Evolutionary conservation across 2,329 filamentous ascomycete genomes (phyloP).

Genomic region (Albifimbria verrucaria): DNA sequence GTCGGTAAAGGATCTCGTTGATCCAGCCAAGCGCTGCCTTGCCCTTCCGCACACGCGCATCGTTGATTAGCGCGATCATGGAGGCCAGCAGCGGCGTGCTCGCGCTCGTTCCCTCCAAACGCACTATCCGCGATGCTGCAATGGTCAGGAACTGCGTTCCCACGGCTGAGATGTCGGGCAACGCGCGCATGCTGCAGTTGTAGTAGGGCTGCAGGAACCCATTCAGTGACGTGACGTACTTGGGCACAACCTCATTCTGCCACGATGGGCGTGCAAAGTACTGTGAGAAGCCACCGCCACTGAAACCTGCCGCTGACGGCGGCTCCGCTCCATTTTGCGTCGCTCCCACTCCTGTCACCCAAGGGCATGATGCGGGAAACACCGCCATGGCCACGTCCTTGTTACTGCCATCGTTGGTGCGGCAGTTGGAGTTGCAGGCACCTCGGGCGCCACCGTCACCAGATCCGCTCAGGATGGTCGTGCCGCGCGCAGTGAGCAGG

Average conservation of each 20-base stretch:
- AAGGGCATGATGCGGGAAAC: slow-evolving; percentile 67
- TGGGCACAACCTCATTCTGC: slow-evolving; percentile 37
- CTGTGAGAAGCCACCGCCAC: slow-evolving; percentile 50
- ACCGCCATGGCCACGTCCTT: slow-evolving; percentile 54
- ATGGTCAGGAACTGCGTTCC: slow-evolving; percentile 52
- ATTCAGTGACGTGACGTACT: slow-evolving; percentile 38
- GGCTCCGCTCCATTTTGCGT: slow-evolving; percentile 37
- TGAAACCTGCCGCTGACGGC: slow-evolving; percentile 41
- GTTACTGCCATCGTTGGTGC: slow-evolving; percentile 55
- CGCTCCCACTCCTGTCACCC: slow-evolving; percentile 64
- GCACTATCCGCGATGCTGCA: slow-evolving; percentile 19
- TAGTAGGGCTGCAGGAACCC: slow-evolving; percentile 41
- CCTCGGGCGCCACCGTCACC: slow-evolving; percentile 49
- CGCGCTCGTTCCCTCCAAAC: slow-evolving; percentile 44
- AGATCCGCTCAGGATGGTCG: slow-evolving; percentile 46
- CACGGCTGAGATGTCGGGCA: slow-evolving; percentile 52
- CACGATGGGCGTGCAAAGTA: slow-evolving; percentile 44
- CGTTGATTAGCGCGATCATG: slow-evolving; percentile 53
- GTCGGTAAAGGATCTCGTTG: slow-evolving; percentile 45
- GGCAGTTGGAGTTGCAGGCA: slow-evolving; percentile 47
- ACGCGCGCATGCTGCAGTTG: slow-evolving; percentile 42
- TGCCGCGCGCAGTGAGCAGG: slow-evolving; percentile 49
- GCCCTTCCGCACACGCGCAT: slow-evolving; percentile 44
- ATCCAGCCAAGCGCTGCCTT: slow-evolving; percentile 51
- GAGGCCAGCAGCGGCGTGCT: slow-evolving; percentile 53